phyloP scores from a whole-genome alignment of 176 grass and related monocot genomes.

The maize (Zea mays) region DNA sequence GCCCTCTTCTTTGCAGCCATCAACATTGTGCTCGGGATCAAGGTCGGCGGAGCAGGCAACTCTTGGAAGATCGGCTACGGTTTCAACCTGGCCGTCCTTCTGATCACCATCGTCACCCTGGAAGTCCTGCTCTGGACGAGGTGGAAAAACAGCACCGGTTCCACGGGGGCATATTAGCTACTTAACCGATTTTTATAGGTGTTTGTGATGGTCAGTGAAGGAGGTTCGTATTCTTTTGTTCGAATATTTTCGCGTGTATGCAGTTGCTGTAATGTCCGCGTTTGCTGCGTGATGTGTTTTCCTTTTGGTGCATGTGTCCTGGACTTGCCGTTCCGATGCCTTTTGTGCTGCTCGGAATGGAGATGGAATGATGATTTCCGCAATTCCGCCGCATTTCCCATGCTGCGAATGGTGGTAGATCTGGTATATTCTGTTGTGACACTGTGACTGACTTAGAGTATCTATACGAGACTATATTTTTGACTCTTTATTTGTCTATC shows the following conservation, averaged over 20 bases:
- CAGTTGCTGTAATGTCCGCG: not conserved
- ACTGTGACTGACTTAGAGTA: no score
- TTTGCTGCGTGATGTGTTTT: not conserved
- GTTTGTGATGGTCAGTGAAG: not conserved
- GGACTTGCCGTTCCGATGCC: no score
- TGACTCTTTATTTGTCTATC: no score
- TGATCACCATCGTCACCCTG: slow-evolving; percentile 61
- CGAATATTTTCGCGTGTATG: not conserved
- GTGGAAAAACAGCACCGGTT: slow-evolving; percentile 55
- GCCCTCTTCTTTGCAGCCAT: slow-evolving; percentile 78
- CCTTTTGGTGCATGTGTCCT: not conserved
- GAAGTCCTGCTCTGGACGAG: slow-evolving; percentile 82
- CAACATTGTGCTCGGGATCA: slow-evolving; percentile 84
- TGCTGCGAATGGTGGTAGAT: no score
- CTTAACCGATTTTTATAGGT: slow-evolving; percentile 16
- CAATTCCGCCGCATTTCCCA: no score
- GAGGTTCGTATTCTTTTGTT: slow-evolving; percentile 16
- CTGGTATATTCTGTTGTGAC: no score
- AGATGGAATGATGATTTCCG: no score
- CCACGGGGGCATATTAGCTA: slow-evolving; percentile 43
- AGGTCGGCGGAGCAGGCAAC: slow-evolving; percentile 62
- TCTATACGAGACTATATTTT: no score
- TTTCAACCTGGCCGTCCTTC: slow-evolving; percentile 73
- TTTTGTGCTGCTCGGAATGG: no score
- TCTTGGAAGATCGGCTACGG: slow-evolving; percentile 91